Evolutionary conservation across 2,329 filamentous ascomycete genomes (phyloP).

Genomic region (Colletotrichum ledebouriae): DNA sequence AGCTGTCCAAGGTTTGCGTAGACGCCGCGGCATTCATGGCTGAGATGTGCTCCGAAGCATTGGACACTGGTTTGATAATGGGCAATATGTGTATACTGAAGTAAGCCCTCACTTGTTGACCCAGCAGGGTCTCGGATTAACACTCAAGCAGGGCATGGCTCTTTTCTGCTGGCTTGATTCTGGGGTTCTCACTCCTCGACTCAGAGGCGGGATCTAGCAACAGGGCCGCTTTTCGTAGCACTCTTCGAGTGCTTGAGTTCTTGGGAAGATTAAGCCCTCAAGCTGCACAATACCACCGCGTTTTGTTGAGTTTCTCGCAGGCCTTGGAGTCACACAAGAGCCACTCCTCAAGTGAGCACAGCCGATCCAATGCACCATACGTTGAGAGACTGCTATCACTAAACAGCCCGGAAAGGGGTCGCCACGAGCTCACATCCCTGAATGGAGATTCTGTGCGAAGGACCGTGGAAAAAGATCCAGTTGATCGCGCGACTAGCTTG

Average conservation of each 20-base stretch:
- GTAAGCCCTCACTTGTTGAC: too few species aligned
- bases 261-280: background rate
- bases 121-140: too few species aligned
- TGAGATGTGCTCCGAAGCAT: too few species aligned
- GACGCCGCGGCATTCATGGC: too few species aligned
- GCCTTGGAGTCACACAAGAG: slow-evolving; percentile 1
- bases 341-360: background rate
- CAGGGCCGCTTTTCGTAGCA: slow-evolving; percentile 7
- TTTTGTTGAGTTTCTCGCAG: slow-evolving; percentile 18
- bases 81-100: too few species aligned
- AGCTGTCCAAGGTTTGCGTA: too few species aligned
- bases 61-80: too few species aligned
- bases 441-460: background rate
- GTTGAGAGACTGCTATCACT: slow-evolving; percentile 20
- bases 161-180: too few species aligned
- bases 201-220: background rate
- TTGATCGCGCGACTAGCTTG: background rate
- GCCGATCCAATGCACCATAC: background rate
- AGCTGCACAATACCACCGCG: slow-evolving; percentile 17
- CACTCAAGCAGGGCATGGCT: too few species aligned
- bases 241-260: background rate
- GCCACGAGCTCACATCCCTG: background rate
- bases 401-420: background rate
- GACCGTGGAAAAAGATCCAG: background rate
- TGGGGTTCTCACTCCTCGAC: background rate